These are phyloP conservation scores for Coprinellus aureogranulatus DNA, from an alignment of 768 basidiomycete species.

Conservation along the genomic window DNA sequence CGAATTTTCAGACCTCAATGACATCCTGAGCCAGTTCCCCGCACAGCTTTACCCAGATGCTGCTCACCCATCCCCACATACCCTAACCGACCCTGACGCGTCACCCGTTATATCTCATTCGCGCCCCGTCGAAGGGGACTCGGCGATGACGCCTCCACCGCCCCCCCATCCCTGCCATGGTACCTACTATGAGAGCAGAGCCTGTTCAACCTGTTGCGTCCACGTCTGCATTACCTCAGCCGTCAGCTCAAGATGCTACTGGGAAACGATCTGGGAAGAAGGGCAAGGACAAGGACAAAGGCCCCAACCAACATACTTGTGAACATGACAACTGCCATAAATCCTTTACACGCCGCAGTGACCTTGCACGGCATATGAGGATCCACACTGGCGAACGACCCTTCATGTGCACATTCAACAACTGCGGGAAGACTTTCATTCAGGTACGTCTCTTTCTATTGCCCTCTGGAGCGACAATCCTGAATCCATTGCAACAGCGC, in stretches of 20 bases:
- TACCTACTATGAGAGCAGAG: constrained; percentile 35
- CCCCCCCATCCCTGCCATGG: constrained; percentile 26
- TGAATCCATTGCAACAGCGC: constrained; percentile 46
- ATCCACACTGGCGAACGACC: constrained; percentile 92
- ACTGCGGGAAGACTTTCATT: constrained; percentile 89
- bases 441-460: constrained; percentile 55
- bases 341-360: constrained; percentile 79
- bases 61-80: constrained; percentile 39
- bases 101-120: constrained; percentile 49
- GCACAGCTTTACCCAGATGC: constrained; percentile 63
- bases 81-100: constrained; percentile 43
- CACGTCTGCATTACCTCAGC: constrained; percentile 40
- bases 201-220: constrained; percentile 46
- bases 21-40: constrained; percentile 73
- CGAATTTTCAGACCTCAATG: constrained; percentile 71
- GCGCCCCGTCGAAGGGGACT: constrained; percentile 29
- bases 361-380: constrained; percentile 79
- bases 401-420: constrained; percentile 66
- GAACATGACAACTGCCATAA: constrained; percentile 74
- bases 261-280: constrained; percentile 37
- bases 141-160: constrained; percentile 15
- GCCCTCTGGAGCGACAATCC: constrained; percentile 4
- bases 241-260: constrained; percentile 20
- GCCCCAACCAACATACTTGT: constrained; percentile 57
- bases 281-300: constrained; percentile 43